Evolutionary conservation across 2,329 filamentous ascomycete species (phyloP), one percentile per base, ranked within the genome.

Genomic region (Amauroascus niger): DNA sequence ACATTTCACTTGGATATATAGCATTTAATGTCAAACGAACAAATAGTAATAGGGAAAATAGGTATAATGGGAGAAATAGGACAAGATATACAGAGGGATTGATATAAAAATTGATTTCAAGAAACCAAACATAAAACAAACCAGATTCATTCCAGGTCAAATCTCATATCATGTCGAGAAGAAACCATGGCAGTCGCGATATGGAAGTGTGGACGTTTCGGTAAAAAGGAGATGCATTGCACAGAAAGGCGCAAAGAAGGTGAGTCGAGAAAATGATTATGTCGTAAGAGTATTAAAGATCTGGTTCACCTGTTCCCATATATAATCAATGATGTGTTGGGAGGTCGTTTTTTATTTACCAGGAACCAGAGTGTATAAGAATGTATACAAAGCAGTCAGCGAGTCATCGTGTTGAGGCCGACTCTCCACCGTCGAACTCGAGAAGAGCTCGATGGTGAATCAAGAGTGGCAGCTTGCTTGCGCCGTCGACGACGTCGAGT

Each of bases 401-500:
- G 40, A 7, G 20, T 3, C 11, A 11, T 6, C 11, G 39, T 35
- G 16, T 22, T 18, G n/a, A 45, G 26, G 18, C 30, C 49, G 2
- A 45, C 2, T 39, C 49, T 52, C 39, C 41, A 46, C 18, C 28
- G 18, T 28, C 46, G 39, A 13, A 39, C 40, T 32, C 49, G 18
- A 13, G 49, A 37, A 16, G 39, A 13, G 14, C 30, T n/a, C 13
- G 35, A 45, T 28, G 49, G 13, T 28, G 20, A 9, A 37, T 41
- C n/a, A 39, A 26, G 20, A 26, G 28, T 18, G 6, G 32, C n/a
- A 11, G 30, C 37, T 22, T 35, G 30, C n/a, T 37, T 46, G n/a
- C 49, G 40, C 30, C 49, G 49, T 45, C 49, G 28, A 3, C 49
- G 49, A 20, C 40, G 49, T 46, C 40, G 39, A 26, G 49, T 26